phyloP scores from a whole-genome alignment of 2,329 filamentous ascomycete genomes.

The Aspergillus japonicus region DNA sequence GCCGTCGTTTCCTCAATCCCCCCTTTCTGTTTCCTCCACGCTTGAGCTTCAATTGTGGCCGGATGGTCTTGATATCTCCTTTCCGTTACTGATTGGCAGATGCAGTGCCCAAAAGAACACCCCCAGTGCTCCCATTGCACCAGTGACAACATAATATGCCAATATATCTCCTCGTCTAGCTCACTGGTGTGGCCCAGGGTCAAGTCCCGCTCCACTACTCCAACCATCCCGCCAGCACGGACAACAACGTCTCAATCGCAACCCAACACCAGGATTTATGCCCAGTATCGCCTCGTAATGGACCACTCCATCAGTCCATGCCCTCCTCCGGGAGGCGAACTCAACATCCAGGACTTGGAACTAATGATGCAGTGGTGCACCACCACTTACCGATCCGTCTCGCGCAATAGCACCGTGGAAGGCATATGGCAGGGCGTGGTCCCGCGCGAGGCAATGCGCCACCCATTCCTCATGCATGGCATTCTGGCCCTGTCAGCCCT shows the following conservation, averaged over 20 bases:
- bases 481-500: conserved; percentile 38
- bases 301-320: not conserved
- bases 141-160: conserved; percentile 16
- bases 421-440: conserved; percentile 33
- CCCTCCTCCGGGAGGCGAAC: conserved; percentile 9
- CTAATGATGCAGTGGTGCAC: conserved; percentile 39
- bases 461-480: conserved; percentile 34
- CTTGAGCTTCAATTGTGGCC: not conserved
- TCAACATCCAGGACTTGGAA: conserved; percentile 32
- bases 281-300: conserved; percentile 12
- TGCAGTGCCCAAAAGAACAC: conserved; percentile 18
- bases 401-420: conserved; percentile 25
- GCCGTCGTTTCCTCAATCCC: not conserved
- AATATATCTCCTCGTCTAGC: conserved; percentile 14
- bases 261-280: conserved; percentile 4
- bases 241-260: conserved; percentile 13
- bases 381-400: conserved; percentile 33
- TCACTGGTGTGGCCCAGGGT: conserved; percentile 14
- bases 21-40: not conserved
- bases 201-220: conserved; percentile 15
- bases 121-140: conserved; percentile 18
- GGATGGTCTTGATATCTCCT: not conserved
- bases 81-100: conserved; percentile 13
- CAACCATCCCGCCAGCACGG: conserved; percentile 4
- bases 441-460: conserved; percentile 30